Evolutionary conservation across 2,329 filamentous ascomycete species (phyloP).

Genomic region (Pseudonectria foliicola): DNA sequence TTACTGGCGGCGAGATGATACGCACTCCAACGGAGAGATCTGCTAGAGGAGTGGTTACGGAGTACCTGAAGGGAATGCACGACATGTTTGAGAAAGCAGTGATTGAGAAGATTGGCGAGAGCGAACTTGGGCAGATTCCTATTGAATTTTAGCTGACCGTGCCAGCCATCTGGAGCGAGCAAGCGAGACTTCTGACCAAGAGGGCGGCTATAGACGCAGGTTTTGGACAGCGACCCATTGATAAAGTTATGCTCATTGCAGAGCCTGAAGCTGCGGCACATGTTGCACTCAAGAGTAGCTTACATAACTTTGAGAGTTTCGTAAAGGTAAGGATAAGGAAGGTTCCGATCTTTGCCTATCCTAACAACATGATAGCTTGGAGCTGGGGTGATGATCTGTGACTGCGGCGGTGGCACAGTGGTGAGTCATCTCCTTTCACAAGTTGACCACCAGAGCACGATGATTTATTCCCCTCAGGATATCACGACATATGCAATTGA

Average conservation of each 20-base stretch:
- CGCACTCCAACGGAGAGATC: slow-evolving; percentile 3
- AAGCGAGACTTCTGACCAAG: slow-evolving; percentile 6
- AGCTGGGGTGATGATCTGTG: slow-evolving; percentile 3
- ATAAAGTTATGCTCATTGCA: slow-evolving; percentile 6
- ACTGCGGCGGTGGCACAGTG: slow-evolving; percentile 3
- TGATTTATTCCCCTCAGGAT: neutral
- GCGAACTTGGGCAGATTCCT: neutral
- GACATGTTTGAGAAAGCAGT: slow-evolving; percentile 5
- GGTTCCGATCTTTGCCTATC: neutral
- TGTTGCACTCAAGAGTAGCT: slow-evolving; percentile 2
- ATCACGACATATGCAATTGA: slow-evolving; percentile 2
- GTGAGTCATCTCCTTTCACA: neutral
- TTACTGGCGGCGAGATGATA: slow-evolving; percentile 1
- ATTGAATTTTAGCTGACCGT: slow-evolving; percentile 10
- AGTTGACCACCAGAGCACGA: no score
- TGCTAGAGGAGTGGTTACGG: slow-evolving; percentile 5
- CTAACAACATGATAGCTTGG: neutral
- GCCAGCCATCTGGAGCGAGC: slow-evolving; percentile 9
- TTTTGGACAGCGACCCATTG: slow-evolving; percentile 1
- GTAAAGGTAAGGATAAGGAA: slow-evolving; percentile 39
- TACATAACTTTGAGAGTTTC: slow-evolving; percentile 30
- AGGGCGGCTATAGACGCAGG: slow-evolving; percentile 5
- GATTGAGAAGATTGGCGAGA: neutral
- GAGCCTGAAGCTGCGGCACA: slow-evolving; percentile 10
- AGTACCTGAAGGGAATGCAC: slow-evolving; percentile 7